Conservation (phyloP, 306 rosid genomes). For the Fragaria vesca region DNA sequence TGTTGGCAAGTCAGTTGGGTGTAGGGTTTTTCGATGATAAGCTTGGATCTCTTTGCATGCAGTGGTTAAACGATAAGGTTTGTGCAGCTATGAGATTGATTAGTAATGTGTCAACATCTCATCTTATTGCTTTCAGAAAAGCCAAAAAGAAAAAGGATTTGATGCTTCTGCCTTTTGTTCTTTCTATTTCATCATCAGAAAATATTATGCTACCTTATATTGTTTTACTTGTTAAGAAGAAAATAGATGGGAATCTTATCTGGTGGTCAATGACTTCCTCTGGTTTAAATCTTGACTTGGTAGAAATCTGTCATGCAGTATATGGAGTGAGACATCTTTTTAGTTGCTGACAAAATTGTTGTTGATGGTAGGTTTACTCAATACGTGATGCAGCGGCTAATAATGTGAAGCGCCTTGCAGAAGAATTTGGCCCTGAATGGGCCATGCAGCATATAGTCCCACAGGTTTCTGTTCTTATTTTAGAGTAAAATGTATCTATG, state of each 20-base stretch:
- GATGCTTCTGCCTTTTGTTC: neutral
- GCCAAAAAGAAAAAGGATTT: neutral
- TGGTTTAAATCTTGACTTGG: neutral
- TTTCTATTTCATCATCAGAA: neutral
- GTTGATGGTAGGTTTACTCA: slow-evolving; percentile 73
- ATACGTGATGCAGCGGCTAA: slow-evolving; percentile 99
- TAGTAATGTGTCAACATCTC: neutral
- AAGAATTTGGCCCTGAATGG: slow-evolving; percentile 99
- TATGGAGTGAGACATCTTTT: slow-evolving; percentile 8
- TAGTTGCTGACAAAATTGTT: neutral
- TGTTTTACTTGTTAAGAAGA: neutral
- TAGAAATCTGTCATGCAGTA: neutral
- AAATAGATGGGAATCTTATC: neutral
- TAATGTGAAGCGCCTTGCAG: slow-evolving; percentile 97
- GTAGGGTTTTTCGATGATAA: slow-evolving; percentile 95
- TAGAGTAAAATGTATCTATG: neutral
- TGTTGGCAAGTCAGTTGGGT: slow-evolving; percentile 97
- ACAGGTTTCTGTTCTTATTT: slow-evolving; percentile 55
- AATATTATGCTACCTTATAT: neutral
- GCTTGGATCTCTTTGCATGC: slow-evolving; percentile 99
- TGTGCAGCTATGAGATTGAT: slow-evolving; percentile 26
- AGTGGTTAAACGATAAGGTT: slow-evolving; percentile 98
- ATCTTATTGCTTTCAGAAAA: neutral
- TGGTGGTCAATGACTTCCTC: neutral
- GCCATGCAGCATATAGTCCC: slow-evolving; percentile 98